Evolutionary conservation across 345 rosid species (phyloP), one percentile per base, ranked within the genome.

Genomic region (Alliaria petiolata): DNA sequence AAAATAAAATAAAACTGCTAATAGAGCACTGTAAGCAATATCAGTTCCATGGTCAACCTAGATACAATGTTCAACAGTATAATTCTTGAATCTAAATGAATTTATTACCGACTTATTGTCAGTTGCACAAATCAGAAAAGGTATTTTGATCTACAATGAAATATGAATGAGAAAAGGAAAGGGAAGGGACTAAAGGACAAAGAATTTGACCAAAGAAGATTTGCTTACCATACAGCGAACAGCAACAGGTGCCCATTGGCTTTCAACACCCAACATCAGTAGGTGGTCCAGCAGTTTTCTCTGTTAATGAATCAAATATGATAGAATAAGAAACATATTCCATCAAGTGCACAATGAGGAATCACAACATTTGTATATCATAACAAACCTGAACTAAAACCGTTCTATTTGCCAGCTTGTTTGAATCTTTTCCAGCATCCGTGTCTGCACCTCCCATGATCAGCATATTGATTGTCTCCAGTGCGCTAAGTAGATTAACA

Each of bases 201-300:
- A 43, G 3, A 44, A 10, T 38, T 69, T 39, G 53, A n/a, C n/a
- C n/a, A n/a, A 64, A 47, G 49, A 64, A 60, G 64, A 69, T 65
- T 19, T 33, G 43, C 88, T 79, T 85, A 95, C 99, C 68, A 76
- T 83, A 78, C 96, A 90, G 34, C 98, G 99, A 45, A 90, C 81
- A 74, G 93, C 78, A 76, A 92, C 77, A 65, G 98, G 96, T 40
- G 97, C 91, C 99, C 98, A 95, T 71, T 88, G 93, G 83, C 92
- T 92, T 82, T 92, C 99, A 53, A 92, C 84, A 62, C 97, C 96
- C 84, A 95, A 78, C 85, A 90, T 79, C 19, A 95, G 87, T 40
- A 95, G 89, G 81, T 83, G 74, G 67, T 92, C 99, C 75, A 95
- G 78, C 58, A 90, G 74, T 55, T 88, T 90, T 60, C 82, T 95